These are phyloP conservation scores for Aquilaria sinensis DNA, from an alignment of 345 rosid genomes.

Conservation along the genomic window DNA sequence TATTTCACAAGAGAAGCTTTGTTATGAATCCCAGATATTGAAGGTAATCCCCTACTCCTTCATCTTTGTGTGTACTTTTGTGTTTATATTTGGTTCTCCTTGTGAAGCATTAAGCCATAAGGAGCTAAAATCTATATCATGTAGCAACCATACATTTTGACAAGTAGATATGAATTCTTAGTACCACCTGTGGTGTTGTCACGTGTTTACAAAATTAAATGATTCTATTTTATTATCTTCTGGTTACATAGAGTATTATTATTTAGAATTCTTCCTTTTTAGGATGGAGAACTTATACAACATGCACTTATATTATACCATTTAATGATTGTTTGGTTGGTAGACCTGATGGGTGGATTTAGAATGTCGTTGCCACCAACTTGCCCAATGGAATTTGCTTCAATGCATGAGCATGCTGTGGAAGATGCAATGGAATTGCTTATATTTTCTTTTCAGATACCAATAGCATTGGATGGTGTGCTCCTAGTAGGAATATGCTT, in stretches of 20 bases:
- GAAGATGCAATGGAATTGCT: slow-evolving; percentile 98
- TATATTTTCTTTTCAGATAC: slow-evolving; percentile 84
- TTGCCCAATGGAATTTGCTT: slow-evolving; percentile 92
- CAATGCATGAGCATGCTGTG: slow-evolving; percentile 96
- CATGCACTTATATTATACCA: slow-evolving; percentile 83
- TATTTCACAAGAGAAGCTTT: slow-evolving; percentile 80
- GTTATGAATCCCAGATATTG: slow-evolving; percentile 90
- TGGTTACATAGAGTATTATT: neutral
- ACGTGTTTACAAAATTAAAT: too few relatives aligned
- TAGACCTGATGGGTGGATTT: slow-evolving; percentile 86
- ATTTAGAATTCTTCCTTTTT: slow-evolving; percentile 7
- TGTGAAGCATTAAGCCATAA: too few relatives aligned
- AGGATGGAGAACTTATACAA: slow-evolving; percentile 82
- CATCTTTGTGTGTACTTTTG: slow-evolving; percentile 1
- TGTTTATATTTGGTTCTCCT: too few relatives aligned
- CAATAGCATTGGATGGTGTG: slow-evolving; percentile 86
- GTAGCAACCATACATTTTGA: too few relatives aligned
- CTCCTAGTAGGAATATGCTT: slow-evolving; percentile 42
- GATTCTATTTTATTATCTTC: neutral
- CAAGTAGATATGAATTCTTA: too few relatives aligned
- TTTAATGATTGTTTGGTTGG: slow-evolving; percentile 85
- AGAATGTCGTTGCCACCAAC: slow-evolving; percentile 79
- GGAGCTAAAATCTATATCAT: too few relatives aligned
- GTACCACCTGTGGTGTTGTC: too few relatives aligned
- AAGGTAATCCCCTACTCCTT: slow-evolving; percentile 49